Conservation (phyloP, 805 yeast genomes). For the Candida ipomoeae region DNA sequence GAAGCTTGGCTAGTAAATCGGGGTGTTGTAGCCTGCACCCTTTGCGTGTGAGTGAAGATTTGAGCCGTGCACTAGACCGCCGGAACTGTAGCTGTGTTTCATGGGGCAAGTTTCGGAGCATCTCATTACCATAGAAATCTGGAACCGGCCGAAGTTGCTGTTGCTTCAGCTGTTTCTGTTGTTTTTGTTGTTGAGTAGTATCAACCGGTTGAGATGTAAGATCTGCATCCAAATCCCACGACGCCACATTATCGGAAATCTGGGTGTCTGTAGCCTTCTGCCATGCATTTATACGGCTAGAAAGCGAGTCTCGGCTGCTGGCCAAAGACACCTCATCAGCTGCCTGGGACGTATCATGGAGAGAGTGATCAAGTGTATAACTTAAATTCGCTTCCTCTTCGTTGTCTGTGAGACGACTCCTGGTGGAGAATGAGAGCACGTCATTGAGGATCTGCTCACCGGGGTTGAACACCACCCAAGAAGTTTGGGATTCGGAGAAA, state of each 20-base stretch:
- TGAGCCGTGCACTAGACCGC: slow-evolving; percentile 11
- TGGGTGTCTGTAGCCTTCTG: slow-evolving; percentile 13
- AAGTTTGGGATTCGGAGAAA: slow-evolving; percentile 18
- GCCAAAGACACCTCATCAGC: background rate
- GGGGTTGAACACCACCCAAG: slow-evolving; percentile 20
- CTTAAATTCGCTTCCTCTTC: slow-evolving; percentile 5
- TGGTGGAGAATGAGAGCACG: slow-evolving; percentile 17
- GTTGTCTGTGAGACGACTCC: slow-evolving; percentile 14
- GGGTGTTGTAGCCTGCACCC: slow-evolving; percentile 9
- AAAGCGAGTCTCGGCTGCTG: slow-evolving; percentile 9
- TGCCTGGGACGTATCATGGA: background rate
- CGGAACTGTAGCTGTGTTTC: slow-evolving; percentile 12
- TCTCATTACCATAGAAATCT: slow-evolving; percentile 16
- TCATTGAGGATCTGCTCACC: slow-evolving; percentile 13
- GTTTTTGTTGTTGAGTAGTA: slow-evolving; percentile 1
- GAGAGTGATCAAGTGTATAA: background rate
- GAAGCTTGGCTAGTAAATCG: slow-evolving; percentile 11
- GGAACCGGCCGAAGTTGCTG: slow-evolving; percentile 7
- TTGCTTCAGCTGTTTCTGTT: slow-evolving; percentile 1
- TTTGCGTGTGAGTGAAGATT: slow-evolving; percentile 12
- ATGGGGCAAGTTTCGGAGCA: slow-evolving; percentile 14
- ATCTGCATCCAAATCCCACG: slow-evolving; percentile 20
- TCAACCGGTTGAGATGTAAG: slow-evolving; percentile 11
- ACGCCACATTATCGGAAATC: slow-evolving; percentile 17
- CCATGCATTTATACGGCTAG: slow-evolving; percentile 16